These are phyloP conservation scores for Boletus bicolor DNA, from an alignment of 768 basidiomycete species.

Conservation along the genomic window DNA sequence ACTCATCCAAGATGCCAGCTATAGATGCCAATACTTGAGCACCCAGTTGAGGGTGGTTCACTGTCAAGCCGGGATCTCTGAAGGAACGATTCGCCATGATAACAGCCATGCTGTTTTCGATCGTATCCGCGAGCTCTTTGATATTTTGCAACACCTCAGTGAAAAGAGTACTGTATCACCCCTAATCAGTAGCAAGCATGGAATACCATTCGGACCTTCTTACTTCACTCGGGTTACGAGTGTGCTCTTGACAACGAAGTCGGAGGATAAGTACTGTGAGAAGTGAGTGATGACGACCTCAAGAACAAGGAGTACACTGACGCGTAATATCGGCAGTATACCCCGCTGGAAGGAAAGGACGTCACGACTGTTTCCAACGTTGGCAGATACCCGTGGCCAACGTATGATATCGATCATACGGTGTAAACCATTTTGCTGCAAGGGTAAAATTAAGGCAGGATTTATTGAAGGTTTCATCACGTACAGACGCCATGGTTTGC, in stretches of 20 bases:
- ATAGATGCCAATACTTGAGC: slow-evolving; percentile 45
- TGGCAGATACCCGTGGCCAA: slow-evolving; percentile 41
- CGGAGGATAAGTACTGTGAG: slow-evolving; percentile 54
- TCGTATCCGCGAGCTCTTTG: slow-evolving; percentile 36
- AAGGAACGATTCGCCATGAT: slow-evolving; percentile 33
- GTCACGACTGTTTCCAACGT: slow-evolving; percentile 32
- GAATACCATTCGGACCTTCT: slow-evolving; percentile 3
- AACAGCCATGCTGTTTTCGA: slow-evolving; percentile 40
- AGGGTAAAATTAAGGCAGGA: not conserved
- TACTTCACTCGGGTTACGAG: slow-evolving; percentile 51
- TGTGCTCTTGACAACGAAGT: slow-evolving; percentile 56
- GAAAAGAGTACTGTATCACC: slow-evolving; percentile 40
- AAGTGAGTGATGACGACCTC: not conserved
- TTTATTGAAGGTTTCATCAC: not conserved
- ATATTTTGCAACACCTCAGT: slow-evolving; percentile 45
- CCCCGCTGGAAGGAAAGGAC: slow-evolving; percentile 59
- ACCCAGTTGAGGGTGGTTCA: slow-evolving; percentile 30
- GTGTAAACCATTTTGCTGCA: slow-evolving; percentile 48
- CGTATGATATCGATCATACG: slow-evolving; percentile 49
- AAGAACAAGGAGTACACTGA: slow-evolving; percentile 18
- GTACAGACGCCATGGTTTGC: slow-evolving; percentile 37
- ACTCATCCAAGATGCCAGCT: slow-evolving; percentile 52
- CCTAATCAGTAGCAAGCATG: slow-evolving; percentile 6
- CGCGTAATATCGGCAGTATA: slow-evolving; percentile 51
- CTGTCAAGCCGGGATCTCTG: slow-evolving; percentile 23